Evolutionary conservation across 2,329 filamentous ascomycete species (phyloP), one percentile per base, ranked within the genome.

Genomic region (Sporothrix protearum): DNA sequence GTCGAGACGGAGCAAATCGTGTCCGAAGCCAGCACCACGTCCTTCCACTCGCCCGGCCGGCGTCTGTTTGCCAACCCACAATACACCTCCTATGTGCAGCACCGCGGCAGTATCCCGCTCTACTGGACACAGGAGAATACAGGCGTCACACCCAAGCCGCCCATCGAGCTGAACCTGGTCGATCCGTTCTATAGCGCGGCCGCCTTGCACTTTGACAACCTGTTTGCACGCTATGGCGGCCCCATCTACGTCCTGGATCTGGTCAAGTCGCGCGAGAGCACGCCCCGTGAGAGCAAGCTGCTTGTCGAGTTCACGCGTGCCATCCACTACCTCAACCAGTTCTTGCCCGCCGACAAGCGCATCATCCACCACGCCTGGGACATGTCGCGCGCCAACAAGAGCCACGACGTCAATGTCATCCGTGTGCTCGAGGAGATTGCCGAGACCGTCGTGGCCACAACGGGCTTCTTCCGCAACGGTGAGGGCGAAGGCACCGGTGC

Each of bases 1-100:
- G 96, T 99, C 30, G 96, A 99, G 81, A 98, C 96, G 0, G 96
- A 99, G 81, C 96, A 99, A 79, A 97, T 99, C 73, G 94, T 99
- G 5, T 96, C 94, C 0, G 96, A 99, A 78, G 93, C 94, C 76
- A 84, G 95, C 68, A 97, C 94, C 0, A 99, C 96, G 0, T 97
- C 96, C 0, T 97, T 99, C 76, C 96, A 99, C 81, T 91, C 92
- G 2, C 93, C 96, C 4, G 95, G 94, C 0, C 92, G 92, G 2
- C 89, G 88, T 66, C 86, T 97, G 12, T 97, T 93, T 79, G 90
- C 93, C 5, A 98, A 92, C 77, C 93, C 95, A 0, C 91, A 93
- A 36, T 97, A 95, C 79, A 98, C 96, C 3, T 98, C 96, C 0
- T 98, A 97, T 80, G 91, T 99, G 1, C 96, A 99, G 79, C 96